phyloP scores from a whole-genome alignment of 208 protist genomes.

The Naegleria fowleri region DNA sequence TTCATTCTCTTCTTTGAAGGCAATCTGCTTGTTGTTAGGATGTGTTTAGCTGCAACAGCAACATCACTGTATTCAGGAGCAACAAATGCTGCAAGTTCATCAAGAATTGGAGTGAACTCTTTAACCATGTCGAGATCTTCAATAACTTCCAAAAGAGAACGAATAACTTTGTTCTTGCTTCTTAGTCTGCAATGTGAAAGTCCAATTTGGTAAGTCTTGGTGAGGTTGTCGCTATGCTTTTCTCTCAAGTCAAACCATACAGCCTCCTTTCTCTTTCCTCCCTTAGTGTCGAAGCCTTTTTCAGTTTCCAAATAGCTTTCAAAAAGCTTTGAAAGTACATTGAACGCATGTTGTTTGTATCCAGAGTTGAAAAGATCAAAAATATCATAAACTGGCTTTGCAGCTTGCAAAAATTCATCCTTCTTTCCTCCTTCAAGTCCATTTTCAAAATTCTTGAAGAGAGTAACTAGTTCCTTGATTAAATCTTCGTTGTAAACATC shows the following conservation, averaged over 20 bases:
- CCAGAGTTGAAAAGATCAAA: background rate
- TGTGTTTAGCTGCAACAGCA: slow-evolving; percentile 1
- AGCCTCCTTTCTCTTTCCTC: background rate
- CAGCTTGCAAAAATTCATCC: background rate
- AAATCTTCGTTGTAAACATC: background rate
- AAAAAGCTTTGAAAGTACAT: slow-evolving; percentile 55
- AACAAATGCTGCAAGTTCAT: background rate
- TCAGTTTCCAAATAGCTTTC: slow-evolving; percentile 66
- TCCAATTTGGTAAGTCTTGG: background rate
- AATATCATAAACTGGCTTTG: background rate
- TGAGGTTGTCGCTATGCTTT: background rate
- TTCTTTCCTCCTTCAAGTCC: background rate
- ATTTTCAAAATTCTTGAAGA: background rate
- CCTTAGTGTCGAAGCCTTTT: slow-evolving; percentile 52
- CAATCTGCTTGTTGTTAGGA: background rate
- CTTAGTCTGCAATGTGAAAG: slow-evolving; percentile 17
- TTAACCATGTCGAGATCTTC: background rate
- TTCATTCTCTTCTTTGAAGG: background rate
- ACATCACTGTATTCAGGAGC: background rate
- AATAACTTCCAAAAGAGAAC: slow-evolving; percentile 9
- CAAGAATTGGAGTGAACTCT: background rate
- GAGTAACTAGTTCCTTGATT: background rate
- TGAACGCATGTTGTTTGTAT: background rate
- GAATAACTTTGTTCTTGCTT: slow-evolving; percentile 7
- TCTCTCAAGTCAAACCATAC: slow-evolving; percentile 19